Conservation (phyloP, 2,329 filamentous ascomycete genomes). For the Microsporum audouinii region DNA sequence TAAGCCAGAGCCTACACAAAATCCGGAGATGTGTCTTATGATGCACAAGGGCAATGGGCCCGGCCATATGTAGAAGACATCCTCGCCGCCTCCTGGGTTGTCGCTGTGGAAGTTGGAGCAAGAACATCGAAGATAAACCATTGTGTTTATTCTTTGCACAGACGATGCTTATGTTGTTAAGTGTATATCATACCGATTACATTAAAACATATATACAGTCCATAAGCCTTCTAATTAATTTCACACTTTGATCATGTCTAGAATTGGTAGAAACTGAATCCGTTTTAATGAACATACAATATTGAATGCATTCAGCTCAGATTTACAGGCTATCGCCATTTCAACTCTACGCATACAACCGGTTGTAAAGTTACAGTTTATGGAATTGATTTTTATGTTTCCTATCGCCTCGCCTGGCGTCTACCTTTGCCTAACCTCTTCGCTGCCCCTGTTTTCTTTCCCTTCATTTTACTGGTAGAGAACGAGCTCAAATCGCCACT, state of each 20-base stretch:
- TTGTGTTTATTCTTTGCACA: neutral
- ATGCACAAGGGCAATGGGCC: neutral
- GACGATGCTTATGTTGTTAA: neutral
- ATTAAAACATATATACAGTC: neutral
- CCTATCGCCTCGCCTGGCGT: conserved; percentile 24
- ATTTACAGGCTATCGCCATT: neutral
- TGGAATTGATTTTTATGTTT: neutral
- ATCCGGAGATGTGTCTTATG: neutral
- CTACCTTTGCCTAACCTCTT: conserved; percentile 43
- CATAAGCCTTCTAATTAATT: neutral
- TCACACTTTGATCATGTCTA: neutral
- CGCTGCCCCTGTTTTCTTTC: conserved; percentile 25
- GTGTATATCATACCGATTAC: neutral
- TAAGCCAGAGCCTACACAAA: neutral
- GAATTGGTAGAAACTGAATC: neutral
- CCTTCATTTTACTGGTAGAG: conserved; percentile 78
- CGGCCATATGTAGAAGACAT: neutral
- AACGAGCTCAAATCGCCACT: conserved; percentile 72
- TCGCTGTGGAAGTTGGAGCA: neutral
- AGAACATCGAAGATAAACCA: neutral
- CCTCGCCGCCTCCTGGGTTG: neutral
- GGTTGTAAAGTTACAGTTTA: neutral
- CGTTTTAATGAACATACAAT: neutral
- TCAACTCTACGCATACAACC: too few relatives aligned
- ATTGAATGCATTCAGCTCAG: neutral